Base-by-base conservation (phyloP, 2,329 filamentous ascomycete species). In the Rutstroemia sp. region DNA sequence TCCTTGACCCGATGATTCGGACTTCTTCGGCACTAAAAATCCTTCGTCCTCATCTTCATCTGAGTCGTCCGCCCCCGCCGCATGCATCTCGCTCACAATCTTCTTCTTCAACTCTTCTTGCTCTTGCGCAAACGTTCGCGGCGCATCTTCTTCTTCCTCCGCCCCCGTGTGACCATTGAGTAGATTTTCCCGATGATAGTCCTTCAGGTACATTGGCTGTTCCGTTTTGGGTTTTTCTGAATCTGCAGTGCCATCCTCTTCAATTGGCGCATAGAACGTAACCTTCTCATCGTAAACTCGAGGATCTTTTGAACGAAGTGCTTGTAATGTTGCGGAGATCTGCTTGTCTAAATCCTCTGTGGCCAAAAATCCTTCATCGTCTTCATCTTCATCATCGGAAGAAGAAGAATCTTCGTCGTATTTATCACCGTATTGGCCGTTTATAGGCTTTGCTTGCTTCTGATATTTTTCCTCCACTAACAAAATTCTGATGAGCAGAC, bases 161-260 rank as follows among this genome's bases (percentile, higher is more conserved):
- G 72, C 79, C n/a, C 78, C 81, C 9, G 76, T 74, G 58, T 84
- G 80, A 38, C 90, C 90, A 41, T 83, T 83, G 58, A 97, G 71
- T n/a, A 96, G 77, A 66, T 92, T 95, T 71, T 94, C 83, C 60
- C 92, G 86, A 69, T 99, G 94, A 71, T 96, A 99, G 72, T 99
- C 91, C 63, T 82, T 82, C 54, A 99, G 77, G 59, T 82, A 90
- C 74, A 99, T 84, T 1, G 92, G 86, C 74, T 95, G 95, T 60
- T 94, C 85, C 70, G 87, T 86, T 71, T 86, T 85, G 44, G 76
- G 73, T 59, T 75, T 72, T 18, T 64, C 61, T 4, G 64, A 56
- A 0, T 67, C 61, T 5, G 67, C 67, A 0, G 68, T 62, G 4
- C 57, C 64, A 2, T 80, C 78, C 23, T 81, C 79, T 4, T 87